These are phyloP conservation scores for Fusarium bactridioides DNA, from an alignment of 2,329 filamentous ascomycete genomes.

Conservation along the genomic window DNA sequence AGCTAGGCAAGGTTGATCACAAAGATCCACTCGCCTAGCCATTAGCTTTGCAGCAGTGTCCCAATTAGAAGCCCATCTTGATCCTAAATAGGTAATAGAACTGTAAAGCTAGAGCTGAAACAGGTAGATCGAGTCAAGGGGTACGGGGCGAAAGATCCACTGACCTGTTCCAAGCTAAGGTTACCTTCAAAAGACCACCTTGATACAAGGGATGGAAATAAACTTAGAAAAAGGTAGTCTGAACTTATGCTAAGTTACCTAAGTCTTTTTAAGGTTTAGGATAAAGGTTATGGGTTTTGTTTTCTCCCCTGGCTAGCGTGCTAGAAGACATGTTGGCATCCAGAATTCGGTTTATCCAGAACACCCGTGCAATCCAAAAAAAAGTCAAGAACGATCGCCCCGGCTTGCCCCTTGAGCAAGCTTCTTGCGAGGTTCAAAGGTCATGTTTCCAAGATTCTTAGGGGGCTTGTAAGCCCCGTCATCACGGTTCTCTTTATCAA, in stretches of 20 bases:
- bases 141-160: not conserved
- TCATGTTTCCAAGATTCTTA: too few relatives aligned
- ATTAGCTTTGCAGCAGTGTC: not conserved
- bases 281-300: not conserved
- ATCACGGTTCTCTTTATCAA: too few relatives aligned
- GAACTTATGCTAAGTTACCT: rapidly evolving
- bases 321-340: not conserved
- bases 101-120: not conserved
- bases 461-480: too few relatives aligned
- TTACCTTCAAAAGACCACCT: not conserved
- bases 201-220: not conserved
- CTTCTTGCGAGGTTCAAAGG: too few relatives aligned
- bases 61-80: not conserved
- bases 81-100: not conserved
- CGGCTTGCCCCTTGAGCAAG: too few relatives aligned
- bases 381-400: too few relatives aligned
- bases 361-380: too few relatives aligned
- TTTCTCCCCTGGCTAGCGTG: not conserved
- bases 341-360: too few relatives aligned
- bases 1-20: not conserved
- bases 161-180: rapidly evolving
- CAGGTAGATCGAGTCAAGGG: not conserved
- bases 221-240: rapidly evolving
- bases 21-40: not conserved
- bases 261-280: not conserved